Base-by-base conservation (phyloP, 179 eudicot genomes). In the Beta corolliflora region DNA sequence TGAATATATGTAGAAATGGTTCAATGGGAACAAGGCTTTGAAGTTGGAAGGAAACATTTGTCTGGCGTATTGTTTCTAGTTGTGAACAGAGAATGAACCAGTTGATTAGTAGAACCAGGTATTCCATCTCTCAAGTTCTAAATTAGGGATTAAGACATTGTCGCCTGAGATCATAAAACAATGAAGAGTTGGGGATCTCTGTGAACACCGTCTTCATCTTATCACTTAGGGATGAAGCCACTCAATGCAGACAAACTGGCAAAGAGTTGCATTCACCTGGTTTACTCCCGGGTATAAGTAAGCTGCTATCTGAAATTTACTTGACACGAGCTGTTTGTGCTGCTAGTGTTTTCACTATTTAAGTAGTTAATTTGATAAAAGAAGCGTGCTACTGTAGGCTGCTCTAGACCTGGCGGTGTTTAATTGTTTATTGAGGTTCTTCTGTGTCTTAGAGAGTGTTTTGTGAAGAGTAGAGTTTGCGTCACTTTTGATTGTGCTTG, bases 171-270 rank as follows among this genome's bases (percentile, higher is more conserved):
- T 56, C 7, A 14, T 56, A 56, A 56, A 8, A 56, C 29, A 25
- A 25, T 25, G 29, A 25, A 25, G 29, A 25, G 29, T 25, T 25
- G 29, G 29, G 29, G 29, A 25, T 25, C 29, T 25, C 29, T 25
- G 21, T 56, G 5, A 56, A 56, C 18, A 56, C 6, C 6, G 60
- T 74, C 77, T 41, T 31, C 18, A 25, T 25, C 29, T 55, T 56
- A 74, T 74, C 78, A 56, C 29, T 9, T 55, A 75, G 56, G 9
- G 25, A 61, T 46, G 41, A 77, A 70, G 55, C 11, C 72, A 29
- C 41, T 21, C 21, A 25, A 23, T 65, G 56, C n/a, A 68, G 18
- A 53, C 80, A 50, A 67, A 25, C 54, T 79, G 75, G 19, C 0
- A 58, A 41, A 56, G 19, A 19, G 54, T 19, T 66, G n/a, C 6